Evolutionary conservation across 2,329 filamentous ascomycete genomes (phyloP), one percentile per base, ranked within the genome.

Genomic region (Ophiostoma himal-ulmi): DNA sequence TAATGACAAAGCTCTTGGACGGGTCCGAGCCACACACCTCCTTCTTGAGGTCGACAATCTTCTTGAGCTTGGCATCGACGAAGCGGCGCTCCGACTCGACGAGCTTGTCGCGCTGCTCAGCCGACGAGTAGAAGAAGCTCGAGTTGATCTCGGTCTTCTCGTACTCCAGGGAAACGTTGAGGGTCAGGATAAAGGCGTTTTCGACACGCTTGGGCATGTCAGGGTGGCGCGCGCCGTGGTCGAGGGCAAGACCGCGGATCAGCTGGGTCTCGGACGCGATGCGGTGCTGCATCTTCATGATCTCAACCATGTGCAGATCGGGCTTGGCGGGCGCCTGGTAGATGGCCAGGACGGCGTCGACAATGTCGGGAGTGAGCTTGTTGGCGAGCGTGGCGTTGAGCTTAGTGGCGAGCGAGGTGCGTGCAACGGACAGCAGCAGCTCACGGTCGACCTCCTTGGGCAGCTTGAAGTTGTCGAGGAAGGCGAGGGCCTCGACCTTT

Each of bases 261-360:
- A 99, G 88, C 81, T 97, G 93, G 71, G 95, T 99, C 80, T 99
- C 95, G 41, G 95, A 92, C 71, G 94, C 94, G 69, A 92, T 93
- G 76, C 94, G 91, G 83, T 99, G 95, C 83, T 99, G 95, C 94
- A 99, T 98, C 80, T 96, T 98, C 95, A 99, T 99, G 77, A 99
- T 98, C 82, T 99, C 95, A 75, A 99, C 87, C 95, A 99, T 99
- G 84, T 98, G 94, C 77, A 99, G 82, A 82, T 99, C 95, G 70
- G 96, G 96, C 83, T 98, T 98, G 73, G 88, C 89, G 36, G 92
- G 92, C 22, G 92, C 84, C 79, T 93, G 87, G 84, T 97, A 94
- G 79, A 99, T 99, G 74, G 95, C 88, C 71, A 99, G 89, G 67
- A 99, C 95, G 72, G 95, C 92, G 79, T 99, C 95, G 77, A 98